These are phyloP conservation scores for Botryobasidium botryosum DNA, from an alignment of 768 basidiomycete genomes.

Conservation along the genomic window DNA sequence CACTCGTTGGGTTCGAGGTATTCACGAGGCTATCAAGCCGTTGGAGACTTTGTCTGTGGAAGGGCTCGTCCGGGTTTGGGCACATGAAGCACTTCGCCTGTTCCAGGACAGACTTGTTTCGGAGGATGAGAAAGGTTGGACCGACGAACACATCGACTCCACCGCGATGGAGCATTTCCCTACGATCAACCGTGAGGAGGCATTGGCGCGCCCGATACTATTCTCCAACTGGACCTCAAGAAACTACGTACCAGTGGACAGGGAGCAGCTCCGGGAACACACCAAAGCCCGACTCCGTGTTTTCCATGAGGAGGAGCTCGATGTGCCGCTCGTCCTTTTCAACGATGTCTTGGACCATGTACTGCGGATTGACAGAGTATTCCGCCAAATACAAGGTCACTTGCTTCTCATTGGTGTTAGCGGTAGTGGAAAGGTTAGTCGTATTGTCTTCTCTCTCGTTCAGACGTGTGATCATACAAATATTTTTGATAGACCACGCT, in stretches of 20 bases:
- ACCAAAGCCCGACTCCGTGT: slow-evolving; percentile 91
- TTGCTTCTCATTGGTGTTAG: slow-evolving; percentile 93
- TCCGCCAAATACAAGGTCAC: slow-evolving; percentile 97
- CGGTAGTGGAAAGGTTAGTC: slow-evolving; percentile 85
- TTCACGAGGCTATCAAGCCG: slow-evolving; percentile 92
- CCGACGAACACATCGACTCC: slow-evolving; percentile 77
- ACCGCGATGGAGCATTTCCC: slow-evolving; percentile 85
- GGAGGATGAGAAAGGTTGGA: slow-evolving; percentile 88
- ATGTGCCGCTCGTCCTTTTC: slow-evolving; percentile 93
- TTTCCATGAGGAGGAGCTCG: slow-evolving; percentile 98
- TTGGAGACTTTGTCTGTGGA: slow-evolving; percentile 87
- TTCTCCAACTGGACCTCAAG: slow-evolving; percentile 99
- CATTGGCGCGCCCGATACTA: slow-evolving; percentile 73
- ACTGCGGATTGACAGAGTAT: slow-evolving; percentile 92
- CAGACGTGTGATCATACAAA: slow-evolving; percentile 8
- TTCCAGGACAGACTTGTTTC: slow-evolving; percentile 95
- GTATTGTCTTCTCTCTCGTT: background rate
- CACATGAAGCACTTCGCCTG: slow-evolving; percentile 88
- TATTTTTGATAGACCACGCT: slow-evolving; percentile 59
- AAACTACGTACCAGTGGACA: slow-evolving; percentile 87
- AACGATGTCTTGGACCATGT: slow-evolving; percentile 98
- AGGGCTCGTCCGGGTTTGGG: slow-evolving; percentile 93
- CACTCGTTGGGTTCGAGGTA: slow-evolving; percentile 91
- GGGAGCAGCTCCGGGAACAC: slow-evolving; percentile 85
- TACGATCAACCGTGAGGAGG: slow-evolving; percentile 73